Conservation (phyloP, 31 red algal genomes). For the Porphyra umbilicalis region DNA sequence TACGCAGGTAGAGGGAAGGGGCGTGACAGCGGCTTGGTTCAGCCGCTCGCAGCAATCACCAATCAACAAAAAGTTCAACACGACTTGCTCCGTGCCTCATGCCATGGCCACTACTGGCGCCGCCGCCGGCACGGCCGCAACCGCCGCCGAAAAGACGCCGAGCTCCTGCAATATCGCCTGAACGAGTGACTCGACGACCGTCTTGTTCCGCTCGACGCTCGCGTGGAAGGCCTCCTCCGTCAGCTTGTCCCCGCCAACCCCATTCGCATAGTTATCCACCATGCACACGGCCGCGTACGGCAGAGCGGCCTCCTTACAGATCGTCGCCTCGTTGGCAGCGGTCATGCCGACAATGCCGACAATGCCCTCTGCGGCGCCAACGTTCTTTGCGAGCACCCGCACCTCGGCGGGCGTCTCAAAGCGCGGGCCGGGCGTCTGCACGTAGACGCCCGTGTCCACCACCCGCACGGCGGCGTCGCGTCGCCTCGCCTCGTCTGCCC, state of each 20-base stretch:
- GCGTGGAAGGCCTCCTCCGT: conserved; percentile 60
- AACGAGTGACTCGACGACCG: conserved; percentile 68
- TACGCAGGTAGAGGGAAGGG: too few species aligned
- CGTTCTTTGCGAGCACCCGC: conserved; percentile 31
- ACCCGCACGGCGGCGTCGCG: background rate
- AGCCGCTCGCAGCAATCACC: too few species aligned
- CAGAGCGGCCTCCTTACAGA: conserved; percentile 56
- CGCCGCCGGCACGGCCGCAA: too few species aligned
- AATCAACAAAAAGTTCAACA: too few species aligned
- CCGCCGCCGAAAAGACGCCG: too few species aligned
- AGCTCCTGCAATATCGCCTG: conserved; percentile 22
- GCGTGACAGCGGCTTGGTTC: too few species aligned
- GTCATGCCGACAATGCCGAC: conserved; percentile 97
- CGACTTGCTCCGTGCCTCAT: too few species aligned
- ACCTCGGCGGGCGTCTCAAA: conserved; percentile 96
- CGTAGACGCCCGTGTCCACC: conserved; percentile 48
- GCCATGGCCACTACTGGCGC: too few species aligned
- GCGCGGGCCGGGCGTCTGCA: conserved; percentile 90
- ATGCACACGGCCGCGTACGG: conserved; percentile 79
- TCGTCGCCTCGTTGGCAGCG: conserved; percentile 75
- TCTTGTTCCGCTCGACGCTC: conserved; percentile 58
- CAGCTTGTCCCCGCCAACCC: conserved; percentile 37
- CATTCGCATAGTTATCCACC: conserved; percentile 98
- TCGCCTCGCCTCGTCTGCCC: background rate
- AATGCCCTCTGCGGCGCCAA: conserved; percentile 2